Conservation (phyloP, 2,329 filamentous ascomycete species). For the Alternaria metachromatica region DNA sequence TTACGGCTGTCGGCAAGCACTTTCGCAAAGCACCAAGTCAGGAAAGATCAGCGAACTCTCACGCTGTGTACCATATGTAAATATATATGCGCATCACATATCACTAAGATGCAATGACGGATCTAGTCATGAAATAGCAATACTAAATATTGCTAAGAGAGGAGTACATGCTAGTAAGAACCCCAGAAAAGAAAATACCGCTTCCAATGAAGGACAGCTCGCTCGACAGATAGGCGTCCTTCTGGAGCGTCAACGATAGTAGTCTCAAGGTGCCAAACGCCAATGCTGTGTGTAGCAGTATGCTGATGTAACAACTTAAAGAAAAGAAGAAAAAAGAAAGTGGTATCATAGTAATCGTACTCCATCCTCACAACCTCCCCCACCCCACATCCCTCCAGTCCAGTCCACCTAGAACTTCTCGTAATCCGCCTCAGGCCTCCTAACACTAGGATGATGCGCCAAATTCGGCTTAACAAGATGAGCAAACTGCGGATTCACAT, state of each 20-base stretch:
- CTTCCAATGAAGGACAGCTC: conserved; percentile 3
- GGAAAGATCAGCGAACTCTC: background rate
- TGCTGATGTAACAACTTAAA: conserved; percentile 6
- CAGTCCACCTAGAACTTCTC: conserved; percentile 31
- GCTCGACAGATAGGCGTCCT: conserved; percentile 4
- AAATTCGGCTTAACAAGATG: conserved; percentile 63
- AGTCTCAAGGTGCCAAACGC: conserved; percentile 4
- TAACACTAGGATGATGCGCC: conserved; percentile 59
- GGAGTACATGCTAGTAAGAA: background rate
- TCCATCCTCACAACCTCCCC: background rate
- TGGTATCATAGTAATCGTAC: conserved; percentile 42
- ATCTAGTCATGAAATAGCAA: background rate
- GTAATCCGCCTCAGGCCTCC: conserved; percentile 38
- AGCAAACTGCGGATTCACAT: conserved; percentile 60
- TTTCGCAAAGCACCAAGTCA: background rate
- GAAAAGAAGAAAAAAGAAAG: conserved; percentile 26
- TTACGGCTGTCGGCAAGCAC: background rate
- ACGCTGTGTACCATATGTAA: conserved; percentile 22
- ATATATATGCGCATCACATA: conserved; percentile 20
- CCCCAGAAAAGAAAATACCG: background rate
- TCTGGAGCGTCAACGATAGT: conserved; percentile 1
- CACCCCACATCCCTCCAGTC: background rate
- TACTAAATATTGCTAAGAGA: background rate
- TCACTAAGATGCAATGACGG: background rate
- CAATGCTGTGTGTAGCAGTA: conserved; percentile 14